Evolutionary conservation across 2,329 filamentous ascomycete species (phyloP).

Genomic region (Xylaria polymorpha): DNA sequence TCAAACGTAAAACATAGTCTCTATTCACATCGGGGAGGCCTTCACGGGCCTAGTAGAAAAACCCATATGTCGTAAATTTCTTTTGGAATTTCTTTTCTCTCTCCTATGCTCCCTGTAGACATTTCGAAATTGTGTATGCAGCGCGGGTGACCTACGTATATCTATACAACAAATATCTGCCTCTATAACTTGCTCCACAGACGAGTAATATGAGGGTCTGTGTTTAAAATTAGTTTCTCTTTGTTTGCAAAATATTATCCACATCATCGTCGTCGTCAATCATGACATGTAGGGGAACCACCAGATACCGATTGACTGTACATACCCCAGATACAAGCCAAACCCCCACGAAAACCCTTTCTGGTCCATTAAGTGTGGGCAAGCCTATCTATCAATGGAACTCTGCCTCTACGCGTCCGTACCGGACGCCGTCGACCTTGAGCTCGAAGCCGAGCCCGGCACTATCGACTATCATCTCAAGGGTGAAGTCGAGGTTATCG

Average conservation of each 20-base stretch:
- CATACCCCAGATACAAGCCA: background rate
- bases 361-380: background rate
- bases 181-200: conserved; percentile 2
- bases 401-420: conserved; percentile 81
- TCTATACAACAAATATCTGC: conserved; percentile 5
- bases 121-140: conserved; percentile 4
- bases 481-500: conserved; percentile 82
- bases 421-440: conserved; percentile 80
- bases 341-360: background rate
- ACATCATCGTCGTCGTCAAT: background rate
- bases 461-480: conserved; percentile 85
- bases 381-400: conserved; percentile 68
- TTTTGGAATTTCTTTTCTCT: background rate
- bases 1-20: background rate
- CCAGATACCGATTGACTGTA: background rate
- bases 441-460: conserved; percentile 81
- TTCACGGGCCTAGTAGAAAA: background rate
- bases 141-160: conserved; percentile 5
- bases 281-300: conserved; percentile 10
- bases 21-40: background rate
- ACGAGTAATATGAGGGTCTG: background rate
- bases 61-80: background rate
- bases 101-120: background rate
- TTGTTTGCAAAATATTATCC: conserved; percentile 4
- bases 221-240: background rate